Evolutionary conservation across 2,329 filamentous ascomycete genomes (phyloP), one percentile per base, ranked within the genome.

Genomic region (Penicillium sp.): DNA sequence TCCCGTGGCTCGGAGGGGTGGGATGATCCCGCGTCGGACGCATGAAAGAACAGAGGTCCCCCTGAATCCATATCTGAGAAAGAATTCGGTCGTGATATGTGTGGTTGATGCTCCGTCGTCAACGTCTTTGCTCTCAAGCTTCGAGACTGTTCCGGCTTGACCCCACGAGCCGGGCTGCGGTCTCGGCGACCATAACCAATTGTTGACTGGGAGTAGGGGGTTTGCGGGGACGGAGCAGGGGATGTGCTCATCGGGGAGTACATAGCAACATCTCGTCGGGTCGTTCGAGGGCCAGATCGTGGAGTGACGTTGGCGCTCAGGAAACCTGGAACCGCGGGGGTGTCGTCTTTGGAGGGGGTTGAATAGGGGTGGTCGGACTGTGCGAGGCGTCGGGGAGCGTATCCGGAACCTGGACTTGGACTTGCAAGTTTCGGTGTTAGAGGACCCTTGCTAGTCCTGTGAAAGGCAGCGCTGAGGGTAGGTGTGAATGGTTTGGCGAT

Each of bases 11-110:
- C 68, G 3, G 66, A 65, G n/a, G 72, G 73, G 28, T 72, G 71
- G 25, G 72, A 57, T 18, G 75, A 70, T 59, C 80, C 84, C 33
- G 80, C 87, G 59, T 95, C 89, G 66, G 84, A 89, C 25, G 91
- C 93, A 67, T 95, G 91, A 68, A 99, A 96, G 78, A 97, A 97
- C 73, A 89, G 92, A 45, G 85, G 72, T 16, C 68, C 62, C 4
- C 62, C 65, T 13, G 66, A 56, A 5, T 66, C 53, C 35, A 65
- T 62, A 41, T 66, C 72, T 47, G 58, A 68, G 43, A 64, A 70
- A 4, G 65, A 71, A 45, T 56, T 66, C 16, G 60, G 66, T 29
- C 59, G 68, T 49, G 67, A 66, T 40, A 48, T 52, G 49, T 59
- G 58, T 36, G 59, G 58, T 36, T 61, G 69, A 44, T 52, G 68